These are phyloP conservation scores for Thalassiosira livingstoniorum DNA, from an alignment of 352 stramenopile genomes.

Conservation along the genomic window DNA sequence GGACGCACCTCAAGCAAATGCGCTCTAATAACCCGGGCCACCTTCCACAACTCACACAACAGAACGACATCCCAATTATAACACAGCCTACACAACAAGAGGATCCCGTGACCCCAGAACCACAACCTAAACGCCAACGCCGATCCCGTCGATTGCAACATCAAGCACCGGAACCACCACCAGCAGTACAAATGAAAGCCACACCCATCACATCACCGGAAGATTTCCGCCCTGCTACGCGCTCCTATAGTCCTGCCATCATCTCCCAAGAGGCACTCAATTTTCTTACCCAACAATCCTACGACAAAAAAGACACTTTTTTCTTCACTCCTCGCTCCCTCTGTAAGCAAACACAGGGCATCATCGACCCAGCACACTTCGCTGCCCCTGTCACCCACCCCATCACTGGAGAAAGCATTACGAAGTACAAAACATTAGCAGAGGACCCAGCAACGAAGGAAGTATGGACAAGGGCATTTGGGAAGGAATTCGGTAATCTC, in stretches of 20 bases:
- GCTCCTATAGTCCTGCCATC: not conserved
- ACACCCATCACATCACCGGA: not conserved
- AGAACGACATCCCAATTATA: too few species aligned
- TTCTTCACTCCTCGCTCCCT: too few species aligned
- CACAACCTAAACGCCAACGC: not conserved
- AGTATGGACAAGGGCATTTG: too few species aligned
- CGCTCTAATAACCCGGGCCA: not conserved
- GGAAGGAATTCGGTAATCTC: too few species aligned
- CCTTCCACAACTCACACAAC: too few species aligned
- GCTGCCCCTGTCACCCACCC: too few species aligned
- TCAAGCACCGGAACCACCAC: not conserved
- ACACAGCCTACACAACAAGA: not conserved
- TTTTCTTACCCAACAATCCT: not conserved
- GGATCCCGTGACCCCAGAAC: not conserved
- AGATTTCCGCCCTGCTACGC: not conserved
- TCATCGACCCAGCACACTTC: too few species aligned
- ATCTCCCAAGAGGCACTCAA: slow-evolving; percentile 11
- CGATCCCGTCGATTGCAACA: not conserved
- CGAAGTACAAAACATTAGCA: too few species aligned
- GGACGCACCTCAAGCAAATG: not conserved
- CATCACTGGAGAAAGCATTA: too few species aligned
- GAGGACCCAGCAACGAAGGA: too few species aligned
- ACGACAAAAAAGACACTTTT: too few species aligned
- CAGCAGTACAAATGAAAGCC: slow-evolving; percentile 1
- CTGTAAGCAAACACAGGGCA: too few species aligned